Evolutionary conservation across 129 eudicot species (phyloP), one percentile per base, ranked within the genome.

Genomic region (Chrysanthemum seticuspe): DNA sequence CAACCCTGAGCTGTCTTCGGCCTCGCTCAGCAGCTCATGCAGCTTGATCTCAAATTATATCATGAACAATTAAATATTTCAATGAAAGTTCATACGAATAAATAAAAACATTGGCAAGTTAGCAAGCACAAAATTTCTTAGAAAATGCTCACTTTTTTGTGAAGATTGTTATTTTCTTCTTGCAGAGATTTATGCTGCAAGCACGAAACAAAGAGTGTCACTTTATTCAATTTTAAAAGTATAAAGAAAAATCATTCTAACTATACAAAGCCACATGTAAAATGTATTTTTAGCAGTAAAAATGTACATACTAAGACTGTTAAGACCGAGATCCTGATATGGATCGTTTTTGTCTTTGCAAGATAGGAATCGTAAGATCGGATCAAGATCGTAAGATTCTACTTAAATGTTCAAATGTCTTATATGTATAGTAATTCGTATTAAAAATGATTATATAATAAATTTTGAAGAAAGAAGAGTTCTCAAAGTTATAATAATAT

Each of bases 121-220:
- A 6, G 45, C 45, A 40, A 6, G 45, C 45, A 40, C 6, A 1
- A 18, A 10, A 18, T 47, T 61, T 50, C 31, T 40, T 61, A 70
- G 36, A 70, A 55, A 71, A 56, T 78, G 68, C 77, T 78, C 73
- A 78, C 82, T 56, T 71, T 71, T 55, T 78, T 78, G 62, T 78
- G 82, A 55, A 78, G 82, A 78, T 8, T 47, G 73, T 67, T 63
- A 18, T 78, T 72, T 64, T 78, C 82, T 72, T 78, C 82, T 72
- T 78, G 82, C 82, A 78, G 56, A 65, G 77, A 27, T 78, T 71
- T 78, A 71, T 72, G 82, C 82, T 78, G 82, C 77, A 69, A 1
- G 5, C 48, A 76, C 14, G 40, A 75, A 60, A 10, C n/a, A 25
- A 29, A 68, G 15, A 54, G n/a, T 10, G 29, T 49, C n/a, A 23